These are phyloP conservation scores for Pleurotus djamor DNA, from an alignment of 768 basidiomycete species.

Conservation along the genomic window DNA sequence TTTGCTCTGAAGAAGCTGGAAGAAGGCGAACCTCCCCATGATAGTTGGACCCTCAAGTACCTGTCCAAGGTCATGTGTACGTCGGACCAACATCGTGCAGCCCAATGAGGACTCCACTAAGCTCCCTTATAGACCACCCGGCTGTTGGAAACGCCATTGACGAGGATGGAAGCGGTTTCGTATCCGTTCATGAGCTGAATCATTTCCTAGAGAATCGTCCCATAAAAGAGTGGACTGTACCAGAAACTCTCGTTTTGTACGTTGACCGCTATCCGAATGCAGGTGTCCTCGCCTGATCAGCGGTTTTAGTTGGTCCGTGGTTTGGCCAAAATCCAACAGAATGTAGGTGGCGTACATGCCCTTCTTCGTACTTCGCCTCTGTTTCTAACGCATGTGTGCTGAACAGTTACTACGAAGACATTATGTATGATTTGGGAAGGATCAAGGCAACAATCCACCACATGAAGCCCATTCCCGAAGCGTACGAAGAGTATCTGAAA, in stretches of 20 bases:
- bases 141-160: slow-evolving; percentile 17
- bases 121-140: slow-evolving; percentile 14
- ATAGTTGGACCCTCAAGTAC: slow-evolving; percentile 20
- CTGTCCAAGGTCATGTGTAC: slow-evolving; percentile 20
- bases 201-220: slow-evolving; percentile 11
- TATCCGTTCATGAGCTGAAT: slow-evolving; percentile 16
- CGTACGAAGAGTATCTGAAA: slow-evolving; percentile 1
- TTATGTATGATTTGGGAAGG: background rate
- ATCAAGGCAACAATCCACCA: background rate
- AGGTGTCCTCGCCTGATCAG: background rate
- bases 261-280: background rate
- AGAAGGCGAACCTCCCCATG: slow-evolving; percentile 10
- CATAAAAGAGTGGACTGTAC: slow-evolving; percentile 4
- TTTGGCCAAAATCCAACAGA: slow-evolving; percentile 3
- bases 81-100: too few species aligned
- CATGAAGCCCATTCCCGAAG: background rate
- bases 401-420: slow-evolving; percentile 4
- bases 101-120: too few species aligned
- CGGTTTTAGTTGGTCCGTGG: background rate
- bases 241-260: slow-evolving; percentile 7
- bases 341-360: background rate
- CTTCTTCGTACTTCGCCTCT: too few species aligned
- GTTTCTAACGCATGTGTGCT: background rate
- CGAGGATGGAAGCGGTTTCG: slow-evolving; percentile 17
- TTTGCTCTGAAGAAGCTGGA: slow-evolving; percentile 9